Evolutionary conservation across 805 yeast genomes (phyloP).

Genomic region (Candida palmyrensis): DNA sequence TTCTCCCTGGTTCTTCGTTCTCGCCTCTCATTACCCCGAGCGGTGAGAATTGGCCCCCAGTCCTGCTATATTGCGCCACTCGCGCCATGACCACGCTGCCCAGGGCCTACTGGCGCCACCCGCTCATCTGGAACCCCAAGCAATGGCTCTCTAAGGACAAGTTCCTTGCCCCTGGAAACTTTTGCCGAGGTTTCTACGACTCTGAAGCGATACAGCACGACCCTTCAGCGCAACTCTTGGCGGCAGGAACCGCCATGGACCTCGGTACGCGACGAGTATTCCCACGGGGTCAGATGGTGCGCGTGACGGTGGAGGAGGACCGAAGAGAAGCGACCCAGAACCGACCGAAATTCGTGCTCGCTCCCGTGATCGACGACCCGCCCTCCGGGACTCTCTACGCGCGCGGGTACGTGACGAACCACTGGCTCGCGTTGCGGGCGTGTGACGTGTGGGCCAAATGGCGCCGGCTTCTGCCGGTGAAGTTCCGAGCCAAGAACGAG

Average conservation of each 20-base stretch:
- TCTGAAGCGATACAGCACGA: conserved; percentile 11
- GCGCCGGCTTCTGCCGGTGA: conserved; percentile 1
- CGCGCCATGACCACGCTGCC: no score
- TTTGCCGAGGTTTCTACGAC: conserved; percentile 12
- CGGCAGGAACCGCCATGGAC: conserved; percentile 4
- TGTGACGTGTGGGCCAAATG: background rate
- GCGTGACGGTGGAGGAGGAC: conserved; percentile 2
- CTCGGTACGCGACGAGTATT: conserved; percentile 1
- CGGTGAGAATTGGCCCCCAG: background rate
- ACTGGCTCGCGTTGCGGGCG: background rate
- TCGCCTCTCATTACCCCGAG: conserved; percentile 1
- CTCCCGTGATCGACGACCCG: background rate
- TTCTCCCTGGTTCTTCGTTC: no score
- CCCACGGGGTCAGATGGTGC: conserved; percentile 2
- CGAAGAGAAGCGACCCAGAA: background rate
- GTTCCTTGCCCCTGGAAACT: conserved; percentile 15
- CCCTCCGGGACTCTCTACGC: background rate
- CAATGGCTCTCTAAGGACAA: conserved; percentile 20
- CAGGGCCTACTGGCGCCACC: conserved; percentile 18
- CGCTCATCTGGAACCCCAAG: conserved; percentile 25
- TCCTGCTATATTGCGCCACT: no score
- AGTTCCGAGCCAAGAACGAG: conserved; percentile 2
- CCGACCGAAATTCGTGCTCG: background rate
- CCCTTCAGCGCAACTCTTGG: conserved; percentile 5
- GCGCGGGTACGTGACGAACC: conserved; percentile 2